Evolutionary conservation across 1,284 basidiomycete species (phyloP).

Genomic region (Ustanciosporium gigantosporum): DNA sequence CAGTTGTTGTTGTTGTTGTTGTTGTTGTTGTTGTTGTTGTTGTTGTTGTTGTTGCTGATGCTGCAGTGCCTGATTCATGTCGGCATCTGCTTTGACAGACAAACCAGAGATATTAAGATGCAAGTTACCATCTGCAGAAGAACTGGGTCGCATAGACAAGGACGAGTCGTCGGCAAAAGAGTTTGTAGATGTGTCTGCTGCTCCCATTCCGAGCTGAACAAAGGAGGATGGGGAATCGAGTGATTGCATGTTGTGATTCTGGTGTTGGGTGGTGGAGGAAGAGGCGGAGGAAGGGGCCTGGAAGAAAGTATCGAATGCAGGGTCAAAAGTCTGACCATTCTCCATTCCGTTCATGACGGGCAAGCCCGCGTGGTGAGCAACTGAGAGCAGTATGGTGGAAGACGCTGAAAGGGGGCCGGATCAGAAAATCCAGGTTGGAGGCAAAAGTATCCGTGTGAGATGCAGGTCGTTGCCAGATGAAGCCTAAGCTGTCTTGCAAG

Average conservation of each 20-base stretch:
- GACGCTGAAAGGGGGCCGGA: neutral
- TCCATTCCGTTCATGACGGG: conserved; percentile 37
- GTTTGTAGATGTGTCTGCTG: conserved; percentile 7
- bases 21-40: neutral
- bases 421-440: too few species aligned
- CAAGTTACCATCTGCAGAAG: conserved; percentile 20
- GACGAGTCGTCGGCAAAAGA: conserved; percentile 4
- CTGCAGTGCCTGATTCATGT: conserved; percentile 6
- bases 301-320: conserved; percentile 35
- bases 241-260: neutral
- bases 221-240: conserved; percentile 9
- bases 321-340: conserved; percentile 30
- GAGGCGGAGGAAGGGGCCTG: conserved; percentile 22
- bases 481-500: too few species aligned
- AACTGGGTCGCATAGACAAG: conserved; percentile 15
- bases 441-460: too few species aligned
- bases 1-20: neutral
- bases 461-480: too few species aligned
- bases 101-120: conserved; percentile 39
- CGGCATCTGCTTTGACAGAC: conserved; percentile 22
- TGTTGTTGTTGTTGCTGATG: conserved; percentile 14
- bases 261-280: conserved; percentile 4
- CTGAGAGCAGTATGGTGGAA: neutral
- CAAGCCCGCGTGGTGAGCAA: neutral
- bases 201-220: conserved; percentile 2